Evolutionary conservation across 2,329 filamentous ascomycete genomes (phyloP), one percentile per base, ranked within the genome.

Genomic region (Huntiella savannae): DNA sequence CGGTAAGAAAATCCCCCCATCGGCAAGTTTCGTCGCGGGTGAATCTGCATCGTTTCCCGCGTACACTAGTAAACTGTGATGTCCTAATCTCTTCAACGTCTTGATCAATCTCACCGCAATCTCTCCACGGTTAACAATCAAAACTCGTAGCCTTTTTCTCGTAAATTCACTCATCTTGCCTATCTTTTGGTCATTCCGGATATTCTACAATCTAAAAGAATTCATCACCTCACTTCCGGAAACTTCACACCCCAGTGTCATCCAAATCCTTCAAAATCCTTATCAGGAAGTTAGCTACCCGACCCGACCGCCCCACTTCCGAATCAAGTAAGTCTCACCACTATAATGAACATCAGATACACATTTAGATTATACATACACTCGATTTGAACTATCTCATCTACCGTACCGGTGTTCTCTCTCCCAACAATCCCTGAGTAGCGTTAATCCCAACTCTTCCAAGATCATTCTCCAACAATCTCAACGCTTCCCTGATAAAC

Each of bases 81-180:
- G 75, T 19, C 77, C 77, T 56, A 80, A 71, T 51, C 75, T 69
- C 12, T 72, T 68, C 13, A 80, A 73, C 13, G 80, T 83, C 40
- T 70, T 66, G 51, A 77, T 74, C 35, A 85, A 79, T 48, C 81
- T 73, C 59, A 82, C 63, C 16, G 81, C 81, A 53, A 84, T 84
- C 55, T 84, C 79, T 51, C 79, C 81, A 52, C 81, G 68, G 55
- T 85, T 86, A 7, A 80, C 80, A 52, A 85, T 80, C 1, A 85
- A 65, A n/a, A 62, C 53, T 4, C 40, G 33, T 6, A 5, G 17
- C 4, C 22, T 28, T 28, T 28, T 28, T 28, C 22, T 28, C 8
- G 22, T 28, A 28, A 28, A 7, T 28, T 28, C 22, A 28, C 22
- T 28, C 22, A 28, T 28, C 22, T 28, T 28, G 22, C 6, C 6